Evolutionary conservation across 2,329 filamentous ascomycete species (phyloP).

Genomic region (Stagonosporopsis tanaceti): DNA sequence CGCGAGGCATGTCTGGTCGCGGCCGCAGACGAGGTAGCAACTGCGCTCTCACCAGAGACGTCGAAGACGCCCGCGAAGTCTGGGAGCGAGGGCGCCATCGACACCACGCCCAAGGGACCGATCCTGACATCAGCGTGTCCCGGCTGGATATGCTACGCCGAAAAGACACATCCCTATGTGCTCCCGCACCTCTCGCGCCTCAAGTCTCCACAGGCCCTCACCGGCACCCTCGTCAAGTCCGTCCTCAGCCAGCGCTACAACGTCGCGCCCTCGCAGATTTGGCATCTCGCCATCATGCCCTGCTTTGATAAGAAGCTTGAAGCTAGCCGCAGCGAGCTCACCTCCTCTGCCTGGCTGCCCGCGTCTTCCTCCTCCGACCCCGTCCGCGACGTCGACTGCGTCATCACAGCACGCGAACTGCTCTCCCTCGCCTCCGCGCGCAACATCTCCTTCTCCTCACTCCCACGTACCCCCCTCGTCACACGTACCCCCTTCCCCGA

Average conservation of each 20-base stretch:
- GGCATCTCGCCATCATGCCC: conserved; percentile 96
- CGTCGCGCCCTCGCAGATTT: conserved; percentile 81
- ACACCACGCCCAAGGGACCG: conserved; percentile 64
- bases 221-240: conserved; percentile 89
- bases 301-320: conserved; percentile 99
- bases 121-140: conserved; percentile 91
- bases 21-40: conserved; percentile 57
- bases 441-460: conserved; percentile 75
- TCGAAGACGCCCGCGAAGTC: conserved; percentile 32
- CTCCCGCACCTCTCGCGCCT: conserved; percentile 88
- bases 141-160: conserved; percentile 98
- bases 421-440: conserved; percentile 87
- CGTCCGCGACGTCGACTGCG: conserved; percentile 92
- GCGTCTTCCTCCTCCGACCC: conserved; percentile 32
- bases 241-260: conserved; percentile 75
- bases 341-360: conserved; percentile 74
- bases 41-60: conserved; percentile 42
- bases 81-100: conserved; percentile 44
- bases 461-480: conserved; percentile 68
- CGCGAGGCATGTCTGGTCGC: conserved; percentile 81
- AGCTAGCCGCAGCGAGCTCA: conserved; percentile 91
- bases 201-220: conserved; percentile 92
- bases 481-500: conserved; percentile 74
- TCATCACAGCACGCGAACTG: conserved; percentile 95
- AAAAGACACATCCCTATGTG: conserved; percentile 95